Base-by-base conservation (phyloP, 2,329 filamentous ascomycete genomes). In the Trichoderma oligosporum region DNA sequence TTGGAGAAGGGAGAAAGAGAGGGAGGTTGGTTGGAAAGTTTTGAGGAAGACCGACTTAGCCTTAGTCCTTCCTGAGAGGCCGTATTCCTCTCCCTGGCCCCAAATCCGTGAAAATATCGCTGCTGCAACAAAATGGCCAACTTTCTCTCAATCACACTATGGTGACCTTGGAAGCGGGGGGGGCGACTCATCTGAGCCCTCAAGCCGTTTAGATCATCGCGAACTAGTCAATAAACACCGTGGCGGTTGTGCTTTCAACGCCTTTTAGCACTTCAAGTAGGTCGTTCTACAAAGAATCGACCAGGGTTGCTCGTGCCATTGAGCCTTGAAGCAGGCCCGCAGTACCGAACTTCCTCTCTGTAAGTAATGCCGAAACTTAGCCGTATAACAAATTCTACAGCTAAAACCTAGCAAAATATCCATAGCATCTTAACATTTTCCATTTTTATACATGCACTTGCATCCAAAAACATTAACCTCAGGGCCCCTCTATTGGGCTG, bases 141-240 rank as follows among this genome's bases (percentile, higher is more conserved):
- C 29, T 24, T 20, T 38, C 33, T 18, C 33, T 14, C 33, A 27
- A n/a, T 22, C 14, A 31, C 22, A 16, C 22, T 14, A 29, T 42
- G 31, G 51, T 51, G 39, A 38, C 45, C 52, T 56, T 27, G 16
- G 29, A 59, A 59, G 57, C 57, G 57, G 57, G 57, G 57, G 47
- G 57, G 57, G 47, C 45, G 46, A 51, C 36, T 56, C 42, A 44
- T 57, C 39, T 42, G 42, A 47, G 52, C 52, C 49, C 51, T 53
- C 45, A 42, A 44, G 14, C 51, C 24, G 38, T 56, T 52, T 56
- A 49, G 51, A 59, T 56, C 57, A 56, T 59, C 56, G 56, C 51
- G 48, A 58, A 41, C 54, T 57, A 57, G 42, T 47, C 52, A 22
- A 51, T 35, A 22, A 54, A 46, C 33, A 31, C 38, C 56, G 49